Evolutionary conservation across 345 rosid genomes (phyloP), one percentile per base, ranked within the genome.

Genomic region (Gossypium sturtianum): DNA sequence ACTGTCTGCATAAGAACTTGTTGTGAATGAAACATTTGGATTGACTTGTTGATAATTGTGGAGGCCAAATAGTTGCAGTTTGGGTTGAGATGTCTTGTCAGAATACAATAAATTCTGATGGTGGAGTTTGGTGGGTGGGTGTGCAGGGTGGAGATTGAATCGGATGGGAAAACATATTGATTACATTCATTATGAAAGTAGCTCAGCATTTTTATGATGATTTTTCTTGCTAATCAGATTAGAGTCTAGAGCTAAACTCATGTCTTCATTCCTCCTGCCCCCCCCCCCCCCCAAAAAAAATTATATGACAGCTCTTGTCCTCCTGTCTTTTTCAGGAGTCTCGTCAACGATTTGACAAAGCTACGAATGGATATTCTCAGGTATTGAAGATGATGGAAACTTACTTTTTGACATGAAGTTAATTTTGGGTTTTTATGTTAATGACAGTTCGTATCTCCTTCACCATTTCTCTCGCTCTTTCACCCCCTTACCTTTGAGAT

Each of bases 341-440:
- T 49, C 94, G 94, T n/a, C 83, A 80, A 7, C 59, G 59, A 54
- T 54, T 54, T 54, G 89, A 89, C 78, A 88, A 88, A 81, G 86
- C 94, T 60, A 71, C 70, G 34, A 75, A 82, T 77, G 82, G 85
- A 77, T 93, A 93, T 74, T 91, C 91, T 84, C 98, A 91, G 97
- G 98, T 93, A 87, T 76, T 74, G 12, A 34, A 52, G 52, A 20
- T 66, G 25, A 52, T 66, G 1, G 0, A 29, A 23, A 34, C 53
- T 25, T 56, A n/a, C 16, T 44, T 27, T 27, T 15, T 57, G 23
- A 12, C 13, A 56, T 51, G 60, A 27, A 51, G 47, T 70, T 70
- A 52, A 51, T 38, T 51, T 13, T 23, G 54, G 47, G 49, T n/a
- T 58, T 34, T 73, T 7, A 41, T 61, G 64, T 16, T 49, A 70